These are phyloP conservation scores for Phylloboletellus chloephorus DNA, from an alignment of 1,284 basidiomycete species.

Conservation along the genomic window DNA sequence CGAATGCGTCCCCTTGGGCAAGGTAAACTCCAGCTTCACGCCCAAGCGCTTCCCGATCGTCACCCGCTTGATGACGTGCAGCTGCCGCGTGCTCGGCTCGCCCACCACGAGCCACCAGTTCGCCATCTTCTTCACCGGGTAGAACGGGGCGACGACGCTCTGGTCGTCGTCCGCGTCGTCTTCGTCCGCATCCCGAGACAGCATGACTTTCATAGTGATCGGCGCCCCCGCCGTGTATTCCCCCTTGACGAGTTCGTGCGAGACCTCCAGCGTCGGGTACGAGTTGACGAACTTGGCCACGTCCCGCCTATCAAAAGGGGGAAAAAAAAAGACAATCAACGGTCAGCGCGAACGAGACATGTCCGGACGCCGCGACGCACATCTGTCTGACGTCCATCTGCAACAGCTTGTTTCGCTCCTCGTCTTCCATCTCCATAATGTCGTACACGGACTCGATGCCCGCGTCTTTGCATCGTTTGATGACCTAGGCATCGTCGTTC, in stretches of 20 bases:
- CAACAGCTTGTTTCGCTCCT: constrained; percentile 74
- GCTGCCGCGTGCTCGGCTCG: constrained; percentile 64
- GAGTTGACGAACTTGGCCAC: constrained; percentile 94
- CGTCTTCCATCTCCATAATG: constrained; percentile 96
- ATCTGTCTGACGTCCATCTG: constrained; percentile 86
- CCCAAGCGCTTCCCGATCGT: constrained; percentile 77
- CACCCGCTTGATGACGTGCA: constrained; percentile 93
- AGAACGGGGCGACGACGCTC: constrained; percentile 86
- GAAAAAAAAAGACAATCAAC: neutral
- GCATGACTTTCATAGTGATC: constrained; percentile 74
- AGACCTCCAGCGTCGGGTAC: constrained; percentile 89
- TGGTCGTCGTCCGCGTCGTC: constrained; percentile 80
- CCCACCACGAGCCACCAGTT: constrained; percentile 98
- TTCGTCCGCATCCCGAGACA: constrained; percentile 82
- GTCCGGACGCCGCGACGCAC: constrained; percentile 39
- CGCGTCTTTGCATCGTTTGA: constrained; percentile 81
- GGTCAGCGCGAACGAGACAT: constrained; percentile 14
- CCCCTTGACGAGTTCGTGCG: constrained; percentile 75
- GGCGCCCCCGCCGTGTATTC: constrained; percentile 82
- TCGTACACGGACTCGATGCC: constrained; percentile 88
- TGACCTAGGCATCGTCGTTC: constrained; percentile 43
- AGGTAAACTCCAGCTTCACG: constrained; percentile 85
- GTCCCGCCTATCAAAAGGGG: constrained; percentile 56
- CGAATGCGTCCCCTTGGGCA: constrained; percentile 78
- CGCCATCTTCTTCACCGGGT: constrained; percentile 84